phyloP scores from a whole-genome alignment of 805 yeast genomes.

The Yamadazyma endophytica region DNA sequence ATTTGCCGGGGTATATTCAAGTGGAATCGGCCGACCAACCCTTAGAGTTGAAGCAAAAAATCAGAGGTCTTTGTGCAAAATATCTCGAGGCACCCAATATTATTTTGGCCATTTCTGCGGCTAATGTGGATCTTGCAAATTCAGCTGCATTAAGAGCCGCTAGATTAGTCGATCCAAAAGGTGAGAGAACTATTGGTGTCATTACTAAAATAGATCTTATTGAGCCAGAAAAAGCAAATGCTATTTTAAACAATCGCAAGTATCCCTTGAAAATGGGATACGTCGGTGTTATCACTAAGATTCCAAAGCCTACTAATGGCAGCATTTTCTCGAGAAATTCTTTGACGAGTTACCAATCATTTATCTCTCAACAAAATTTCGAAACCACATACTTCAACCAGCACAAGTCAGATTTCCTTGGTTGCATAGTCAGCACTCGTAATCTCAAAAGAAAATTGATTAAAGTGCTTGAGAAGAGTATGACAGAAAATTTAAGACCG shows the following conservation, averaged over 20 bases:
- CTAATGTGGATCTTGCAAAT: constrained; percentile 96
- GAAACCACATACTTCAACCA: constrained; percentile 56
- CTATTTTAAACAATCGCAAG: constrained; percentile 65
- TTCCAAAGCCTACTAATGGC: constrained; percentile 39
- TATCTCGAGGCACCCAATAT: constrained; percentile 90
- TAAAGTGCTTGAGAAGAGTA: constrained; percentile 81
- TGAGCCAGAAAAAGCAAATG: constrained; percentile 66
- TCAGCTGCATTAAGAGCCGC: constrained; percentile 93
- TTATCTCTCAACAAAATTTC: constrained; percentile 62
- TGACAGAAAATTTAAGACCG: constrained; percentile 86
- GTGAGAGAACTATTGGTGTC: constrained; percentile 95
- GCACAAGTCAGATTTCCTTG: constrained; percentile 53
- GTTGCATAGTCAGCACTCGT: constrained; percentile 73
- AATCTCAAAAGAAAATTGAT: constrained; percentile 75
- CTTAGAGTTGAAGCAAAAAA: constrained; percentile 68
- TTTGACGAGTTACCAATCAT: constrained; percentile 54
- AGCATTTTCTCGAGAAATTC: constrained; percentile 38
- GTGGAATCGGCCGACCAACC: constrained; percentile 98
- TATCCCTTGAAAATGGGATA: constrained; percentile 96
- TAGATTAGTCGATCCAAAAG: constrained; percentile 83
- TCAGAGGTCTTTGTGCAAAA: constrained; percentile 74
- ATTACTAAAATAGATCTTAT: constrained; percentile 92
- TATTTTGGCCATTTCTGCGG: constrained; percentile 92
- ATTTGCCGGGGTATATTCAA: constrained; percentile 96
- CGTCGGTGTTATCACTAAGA: constrained; percentile 93